phyloP scores from a whole-genome alignment of 1,284 basidiomycete genomes.

The Fomitopsis betulina region DNA sequence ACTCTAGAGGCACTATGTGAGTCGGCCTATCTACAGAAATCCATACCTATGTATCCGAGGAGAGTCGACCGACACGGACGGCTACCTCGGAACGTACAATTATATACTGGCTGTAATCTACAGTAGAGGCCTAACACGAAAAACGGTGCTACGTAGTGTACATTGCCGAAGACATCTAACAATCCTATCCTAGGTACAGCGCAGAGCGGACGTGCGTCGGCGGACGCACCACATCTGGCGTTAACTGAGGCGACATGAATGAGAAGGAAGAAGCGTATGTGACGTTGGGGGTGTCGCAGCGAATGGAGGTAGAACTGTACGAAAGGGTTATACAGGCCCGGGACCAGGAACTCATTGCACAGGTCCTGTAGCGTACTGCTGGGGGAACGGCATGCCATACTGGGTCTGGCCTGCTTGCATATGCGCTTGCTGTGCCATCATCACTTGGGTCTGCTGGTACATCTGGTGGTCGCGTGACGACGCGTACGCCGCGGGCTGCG shows the following conservation, averaged over 20 bases:
- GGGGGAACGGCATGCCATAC: conserved; percentile 24
- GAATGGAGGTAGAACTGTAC: neutral
- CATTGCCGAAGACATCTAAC: neutral
- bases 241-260: no score
- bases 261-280: neutral
- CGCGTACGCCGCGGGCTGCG: conserved; percentile 4
- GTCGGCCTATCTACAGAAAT: no score
- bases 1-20: no score
- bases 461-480: neutral
- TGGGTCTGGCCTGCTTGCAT: conserved; percentile 22
- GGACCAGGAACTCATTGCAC: neutral
- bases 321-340: neutral
- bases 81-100: neutral
- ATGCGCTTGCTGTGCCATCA: conserved; percentile 31
- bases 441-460: conserved; percentile 16
- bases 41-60: no score
- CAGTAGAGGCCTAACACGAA: neutral
- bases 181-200: neutral
- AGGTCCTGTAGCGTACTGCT: conserved; percentile 16
- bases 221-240: neutral
- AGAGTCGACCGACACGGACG: neutral
- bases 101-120: neutral
- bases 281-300: neutral
- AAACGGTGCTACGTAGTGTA: neutral
- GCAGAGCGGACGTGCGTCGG: neutral